phyloP scores from a whole-genome alignment of 768 basidiomycete species.

The Kwoniella sp. region DNA sequence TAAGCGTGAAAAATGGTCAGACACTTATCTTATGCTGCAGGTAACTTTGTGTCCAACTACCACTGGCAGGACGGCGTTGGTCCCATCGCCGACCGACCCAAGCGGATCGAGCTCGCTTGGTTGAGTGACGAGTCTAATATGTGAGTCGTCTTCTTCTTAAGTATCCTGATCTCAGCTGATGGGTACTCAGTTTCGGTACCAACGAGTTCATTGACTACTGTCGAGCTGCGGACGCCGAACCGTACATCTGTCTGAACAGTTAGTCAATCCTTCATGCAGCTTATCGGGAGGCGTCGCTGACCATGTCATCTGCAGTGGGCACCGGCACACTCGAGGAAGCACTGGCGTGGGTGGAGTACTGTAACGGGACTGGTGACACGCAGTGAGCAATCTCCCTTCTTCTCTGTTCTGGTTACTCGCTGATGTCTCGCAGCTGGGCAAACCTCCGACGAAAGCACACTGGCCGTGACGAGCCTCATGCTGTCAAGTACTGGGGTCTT shows the following conservation, averaged over 20 bases:
- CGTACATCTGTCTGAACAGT: constrained; percentile 66
- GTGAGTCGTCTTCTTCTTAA: constrained; percentile 21
- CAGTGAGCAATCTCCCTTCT: constrained; percentile 34
- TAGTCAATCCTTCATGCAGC: constrained; percentile 14
- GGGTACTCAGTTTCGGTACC: constrained; percentile 60
- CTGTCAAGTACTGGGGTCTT: constrained; percentile 59
- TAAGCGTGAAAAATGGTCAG: not conserved
- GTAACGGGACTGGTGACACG: constrained; percentile 61
- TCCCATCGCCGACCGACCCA: constrained; percentile 61
- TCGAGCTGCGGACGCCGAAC: constrained; percentile 62
- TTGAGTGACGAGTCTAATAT: constrained; percentile 65
- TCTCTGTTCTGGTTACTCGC: constrained; percentile 44
- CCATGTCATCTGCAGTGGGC: constrained; percentile 58
- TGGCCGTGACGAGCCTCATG: constrained; percentile 64
- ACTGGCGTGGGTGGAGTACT: constrained; percentile 66
- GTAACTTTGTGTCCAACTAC: constrained; percentile 64
- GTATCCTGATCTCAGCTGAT: not conserved
- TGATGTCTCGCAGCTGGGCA: constrained; percentile 61
- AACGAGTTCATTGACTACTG: constrained; percentile 65
- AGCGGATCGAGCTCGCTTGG: constrained; percentile 68
- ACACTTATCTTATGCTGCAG: constrained; percentile 25
- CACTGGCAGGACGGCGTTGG: constrained; percentile 67
- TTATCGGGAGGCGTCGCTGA: constrained; percentile 5
- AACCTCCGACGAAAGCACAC: constrained; percentile 64
- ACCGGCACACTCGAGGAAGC: constrained; percentile 67